A percentile compares a stretch with the other conserved stretches of the same genome.
Evolutionary conservation across 805 yeast genomes (phyloP).

Genomic region (Ogataea salicorniae): DNA sequence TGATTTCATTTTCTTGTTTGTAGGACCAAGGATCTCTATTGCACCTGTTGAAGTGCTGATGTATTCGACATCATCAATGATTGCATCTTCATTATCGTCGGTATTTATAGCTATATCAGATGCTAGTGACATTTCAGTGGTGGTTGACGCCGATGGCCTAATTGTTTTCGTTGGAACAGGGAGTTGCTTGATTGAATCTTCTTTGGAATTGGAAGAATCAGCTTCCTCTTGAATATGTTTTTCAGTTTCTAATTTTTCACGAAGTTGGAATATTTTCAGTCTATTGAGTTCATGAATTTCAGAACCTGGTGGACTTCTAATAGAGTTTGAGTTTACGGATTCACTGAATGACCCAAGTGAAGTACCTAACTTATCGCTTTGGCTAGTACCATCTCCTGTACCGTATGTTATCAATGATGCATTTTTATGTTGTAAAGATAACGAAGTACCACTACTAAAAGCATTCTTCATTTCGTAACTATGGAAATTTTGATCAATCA

Average conservation of each 20-base stretch:
- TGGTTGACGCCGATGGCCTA: not conserved
- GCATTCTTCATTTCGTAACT: constrained; percentile 5
- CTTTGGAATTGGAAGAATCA: not conserved
- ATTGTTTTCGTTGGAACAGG: not conserved
- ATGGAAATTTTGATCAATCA: constrained; percentile 13
- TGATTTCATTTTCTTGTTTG: constrained; percentile 1
- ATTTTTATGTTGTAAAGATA: constrained; percentile 1
- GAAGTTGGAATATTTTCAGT: not conserved
- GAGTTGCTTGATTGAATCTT: too few relatives aligned
- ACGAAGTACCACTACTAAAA: not conserved
- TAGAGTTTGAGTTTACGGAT: constrained; percentile 13
- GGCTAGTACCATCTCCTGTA: constrained; percentile 13
- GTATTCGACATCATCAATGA: constrained; percentile 21
- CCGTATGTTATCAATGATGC: constrained; percentile 16
- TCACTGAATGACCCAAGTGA: constrained; percentile 18
- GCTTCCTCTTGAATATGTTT: not conserved
- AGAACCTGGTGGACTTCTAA: constrained; percentile 4
- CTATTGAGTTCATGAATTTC: constrained; percentile 1
- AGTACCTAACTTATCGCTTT: constrained; percentile 20
- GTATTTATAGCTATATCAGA: not conserved
- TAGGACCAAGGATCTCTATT: constrained; percentile 10
- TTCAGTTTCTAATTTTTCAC: not conserved
- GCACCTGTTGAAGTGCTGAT: too few relatives aligned
- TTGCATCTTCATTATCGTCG: constrained; percentile 21
- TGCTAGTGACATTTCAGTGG: not conserved